Evolutionary conservation across 768 basidiomycete genomes (phyloP).

Genomic region (Auriscalpium vulgare): DNA sequence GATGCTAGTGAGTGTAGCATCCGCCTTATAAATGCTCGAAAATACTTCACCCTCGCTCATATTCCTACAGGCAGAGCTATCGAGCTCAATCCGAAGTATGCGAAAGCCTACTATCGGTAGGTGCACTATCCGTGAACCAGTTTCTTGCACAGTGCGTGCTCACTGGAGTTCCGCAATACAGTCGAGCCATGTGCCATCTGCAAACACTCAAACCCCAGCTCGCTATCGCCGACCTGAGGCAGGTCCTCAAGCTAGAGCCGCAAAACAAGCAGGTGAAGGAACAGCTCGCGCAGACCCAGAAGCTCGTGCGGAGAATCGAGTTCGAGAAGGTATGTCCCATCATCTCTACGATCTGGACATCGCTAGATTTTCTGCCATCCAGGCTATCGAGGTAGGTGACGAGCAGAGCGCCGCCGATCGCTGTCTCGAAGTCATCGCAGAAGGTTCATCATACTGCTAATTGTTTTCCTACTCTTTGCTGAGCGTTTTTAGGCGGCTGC

Average conservation of each 20-base stretch:
- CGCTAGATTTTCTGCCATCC: constrained; percentile 5
- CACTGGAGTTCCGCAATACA: constrained; percentile 19
- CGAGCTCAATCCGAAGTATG: constrained; percentile 79
- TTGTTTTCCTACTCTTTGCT: neutral
- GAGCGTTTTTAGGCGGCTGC: constrained; percentile 51
- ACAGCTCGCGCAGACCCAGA: constrained; percentile 84
- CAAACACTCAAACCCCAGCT: constrained; percentile 82
- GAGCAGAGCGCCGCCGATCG: constrained; percentile 72
- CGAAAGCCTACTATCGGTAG: constrained; percentile 83
- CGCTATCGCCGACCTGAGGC: constrained; percentile 85
- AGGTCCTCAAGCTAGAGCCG: constrained; percentile 76
- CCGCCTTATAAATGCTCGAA: neutral
- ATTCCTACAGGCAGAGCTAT: constrained; percentile 64
- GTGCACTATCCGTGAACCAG: constrained; percentile 15
- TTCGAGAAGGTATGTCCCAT: constrained; percentile 68
- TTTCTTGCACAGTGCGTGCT: neutral
- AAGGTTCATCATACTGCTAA: constrained; percentile 41
- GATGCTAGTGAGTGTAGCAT: constrained; percentile 65
- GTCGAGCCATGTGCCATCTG: constrained; percentile 86
- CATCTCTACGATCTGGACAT: neutral
- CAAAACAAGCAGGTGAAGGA: constrained; percentile 71
- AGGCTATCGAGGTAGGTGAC: constrained; percentile 92
- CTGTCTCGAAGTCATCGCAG: constrained; percentile 70
- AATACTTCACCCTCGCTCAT: neutral
- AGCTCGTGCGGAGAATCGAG: constrained; percentile 81